Evolutionary conservation across 2,329 filamentous ascomycete species (phyloP), one percentile per base, ranked within the genome.

Genomic region (Talaromyces sp.): DNA sequence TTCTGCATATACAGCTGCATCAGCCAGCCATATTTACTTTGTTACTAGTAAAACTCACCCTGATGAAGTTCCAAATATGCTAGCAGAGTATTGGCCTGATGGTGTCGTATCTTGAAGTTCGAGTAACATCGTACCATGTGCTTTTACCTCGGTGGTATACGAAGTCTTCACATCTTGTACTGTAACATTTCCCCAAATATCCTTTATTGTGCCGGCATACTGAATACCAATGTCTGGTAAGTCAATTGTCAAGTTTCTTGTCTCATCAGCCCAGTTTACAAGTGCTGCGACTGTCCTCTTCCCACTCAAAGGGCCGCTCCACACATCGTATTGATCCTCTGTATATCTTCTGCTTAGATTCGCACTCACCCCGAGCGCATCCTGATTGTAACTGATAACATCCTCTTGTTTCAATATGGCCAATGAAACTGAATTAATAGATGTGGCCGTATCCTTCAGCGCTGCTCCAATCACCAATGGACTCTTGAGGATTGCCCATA

Each of bases 321-420:
- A 85, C 0, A 85, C 72, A 62, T 86, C 84, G 73, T 81, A 85
- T 49, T 80, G 78, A 33, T 82, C 79, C 25, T 82, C 79, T 0
- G 82, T 81, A 69, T 81, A 81, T 5, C 83, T 77, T 4, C 82
- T 74, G 1, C 81, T 72, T 1, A 89, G 74, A n/a, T 77, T 77
- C 0, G 85, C 84, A 52, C 85, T 83, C 62, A 81, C 74, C 0
- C 80, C 84, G 0, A 87, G 72, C 0, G 80, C 66, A 69, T 88
- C 86, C 68, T 88, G 85, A 68, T 87, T 87, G 70, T 86, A 83
- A 0, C 81, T 81, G 27, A 88, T 83, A 25, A 86, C 80, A 63
- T 86, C 85, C 31, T 79, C 75, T 72, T 87, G 87, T 1, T 75
- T 76, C 56, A 84, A 71, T 17, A 84, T 74, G 6, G 73, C 73